Base-by-base conservation (phyloP, 352 stramenopile genomes). In the Globisporangium radiosum region DNA sequence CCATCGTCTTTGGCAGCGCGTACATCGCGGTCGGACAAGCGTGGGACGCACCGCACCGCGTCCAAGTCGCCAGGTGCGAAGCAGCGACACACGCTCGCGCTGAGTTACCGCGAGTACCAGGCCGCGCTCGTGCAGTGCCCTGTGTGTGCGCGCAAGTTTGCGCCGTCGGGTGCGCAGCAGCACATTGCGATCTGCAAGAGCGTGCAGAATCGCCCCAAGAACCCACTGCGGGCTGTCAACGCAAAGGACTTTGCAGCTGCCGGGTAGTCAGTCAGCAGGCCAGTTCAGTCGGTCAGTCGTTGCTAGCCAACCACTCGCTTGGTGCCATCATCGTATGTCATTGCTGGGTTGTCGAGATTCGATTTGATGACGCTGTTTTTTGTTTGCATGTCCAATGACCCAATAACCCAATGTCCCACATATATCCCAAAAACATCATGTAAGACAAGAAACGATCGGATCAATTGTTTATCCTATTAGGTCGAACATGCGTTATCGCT, bases 141-240 rank as follows among this genome's bases (percentile, higher is more conserved):
- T 44, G 88, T 79, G 59, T 94, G 85, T 61, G 66, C 75, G 47
- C 81, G 85, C 37, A 90, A 85, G 56, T 94, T 94, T 54, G 85
- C 85, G 3, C 85, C 85, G 5, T 90, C 81, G 0, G 85, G 85
- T 7, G 85, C 79, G 4, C 79, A 94, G 59, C 75, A 94, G 59
- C 85, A 94, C 60, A 94, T 94, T 54, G 78, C 75, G 1, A 94
- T 94, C 53, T 94, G 85, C 73, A 88, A 87, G 63, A 75, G 70
- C 5, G 85, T 94, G 1, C 79, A 92, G 60, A 87, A 94, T 50
- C 79, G 83, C 3, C 85, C 85, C 2, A 85, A 83, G 57, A 92
- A 92, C 52, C 66, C 78, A 2, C 73, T 89, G 1, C 68, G 75
- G n/a, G 56, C 85, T n/a, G 66, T 89, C 43, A 13, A n/a, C n/a